phyloP scores from a whole-genome alignment of 2,329 filamentous ascomycete species.

The Chrysoporthe deuterocubensis region DNA sequence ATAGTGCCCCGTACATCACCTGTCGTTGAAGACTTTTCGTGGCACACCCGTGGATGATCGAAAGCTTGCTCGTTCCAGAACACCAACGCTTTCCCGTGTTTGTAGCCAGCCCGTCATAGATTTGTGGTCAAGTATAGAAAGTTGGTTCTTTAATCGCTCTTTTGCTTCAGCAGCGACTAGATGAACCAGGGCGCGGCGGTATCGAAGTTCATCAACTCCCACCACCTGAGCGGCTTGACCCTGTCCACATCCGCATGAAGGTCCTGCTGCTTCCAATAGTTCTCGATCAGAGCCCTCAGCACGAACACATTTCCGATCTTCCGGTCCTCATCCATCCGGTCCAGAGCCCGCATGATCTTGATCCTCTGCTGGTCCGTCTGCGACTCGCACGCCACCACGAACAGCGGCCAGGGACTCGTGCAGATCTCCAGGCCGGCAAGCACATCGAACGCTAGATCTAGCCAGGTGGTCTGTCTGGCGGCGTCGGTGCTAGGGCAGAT shows the following conservation, averaged over 20 bases:
- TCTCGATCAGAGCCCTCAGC: slow-evolving; percentile 47
- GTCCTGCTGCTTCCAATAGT: slow-evolving; percentile 51
- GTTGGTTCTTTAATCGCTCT: background rate
- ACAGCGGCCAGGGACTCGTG: slow-evolving; percentile 54
- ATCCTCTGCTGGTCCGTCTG: slow-evolving; percentile 47
- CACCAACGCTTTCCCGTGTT: background rate
- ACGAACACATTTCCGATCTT: slow-evolving; percentile 51
- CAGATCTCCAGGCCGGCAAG: slow-evolving; percentile 45
- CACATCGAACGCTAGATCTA: slow-evolving; percentile 43
- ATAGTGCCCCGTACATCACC: background rate
- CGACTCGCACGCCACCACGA: slow-evolving; percentile 51
- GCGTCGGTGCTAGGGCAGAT: slow-evolving; percentile 34
- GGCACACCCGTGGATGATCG: background rate
- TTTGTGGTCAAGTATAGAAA: background rate
- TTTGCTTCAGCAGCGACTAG: slow-evolving; percentile 26
- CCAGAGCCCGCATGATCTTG: slow-evolving; percentile 44
- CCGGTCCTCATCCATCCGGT: slow-evolving; percentile 47
- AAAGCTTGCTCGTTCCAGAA: background rate
- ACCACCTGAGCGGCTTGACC: slow-evolving; percentile 42
- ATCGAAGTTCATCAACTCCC: slow-evolving; percentile 42
- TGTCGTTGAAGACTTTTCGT: background rate
- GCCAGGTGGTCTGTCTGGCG: slow-evolving; percentile 36
- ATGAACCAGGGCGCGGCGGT: slow-evolving; percentile 42
- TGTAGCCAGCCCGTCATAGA: background rate
- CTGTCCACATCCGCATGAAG: slow-evolving; percentile 40